A percentile compares a stretch with the other conserved stretches of the same genome.
Conservation (phyloP, 1,284 basidiomycete species). For the Marasmius sp. region DNA sequence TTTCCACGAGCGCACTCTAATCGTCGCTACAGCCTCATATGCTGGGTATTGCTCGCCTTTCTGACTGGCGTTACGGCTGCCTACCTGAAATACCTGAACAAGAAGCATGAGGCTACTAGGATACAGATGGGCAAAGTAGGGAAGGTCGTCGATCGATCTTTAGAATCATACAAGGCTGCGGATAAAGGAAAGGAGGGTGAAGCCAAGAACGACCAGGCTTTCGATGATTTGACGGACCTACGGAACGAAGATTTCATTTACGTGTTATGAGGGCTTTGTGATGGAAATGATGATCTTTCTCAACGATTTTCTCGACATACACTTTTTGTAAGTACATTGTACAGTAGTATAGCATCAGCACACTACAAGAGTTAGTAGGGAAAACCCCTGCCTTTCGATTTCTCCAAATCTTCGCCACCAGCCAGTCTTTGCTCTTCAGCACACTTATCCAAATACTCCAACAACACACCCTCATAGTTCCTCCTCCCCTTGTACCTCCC, state of each 20-base stretch:
- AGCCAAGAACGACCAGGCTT: constrained; percentile 37
- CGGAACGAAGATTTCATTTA: constrained; percentile 50
- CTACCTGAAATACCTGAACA: constrained; percentile 42
- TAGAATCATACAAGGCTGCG: constrained; percentile 30
- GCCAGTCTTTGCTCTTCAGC: constrained; percentile 28
- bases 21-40: constrained; percentile 29
- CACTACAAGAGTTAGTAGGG: neutral
- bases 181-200: constrained; percentile 16
- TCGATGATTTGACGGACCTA: constrained; percentile 44
- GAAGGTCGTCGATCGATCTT: constrained; percentile 39
- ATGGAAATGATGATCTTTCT: neutral
- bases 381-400: constrained; percentile 4
- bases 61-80: constrained; percentile 34
- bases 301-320: too few species aligned
- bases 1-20: neutral
- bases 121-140: constrained; percentile 37
- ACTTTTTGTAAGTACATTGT: too few species aligned
- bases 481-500: constrained; percentile 59
- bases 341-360: neutral
- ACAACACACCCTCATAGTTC: constrained; percentile 44
- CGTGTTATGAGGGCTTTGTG: constrained; percentile 25
- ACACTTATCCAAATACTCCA: constrained; percentile 48
- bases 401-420: constrained; percentile 6
- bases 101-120: constrained; percentile 34
- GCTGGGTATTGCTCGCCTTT: constrained; percentile 35